Conservation (phyloP, 2,329 filamentous ascomycete species). For the Fusarium nodosum region DNA sequence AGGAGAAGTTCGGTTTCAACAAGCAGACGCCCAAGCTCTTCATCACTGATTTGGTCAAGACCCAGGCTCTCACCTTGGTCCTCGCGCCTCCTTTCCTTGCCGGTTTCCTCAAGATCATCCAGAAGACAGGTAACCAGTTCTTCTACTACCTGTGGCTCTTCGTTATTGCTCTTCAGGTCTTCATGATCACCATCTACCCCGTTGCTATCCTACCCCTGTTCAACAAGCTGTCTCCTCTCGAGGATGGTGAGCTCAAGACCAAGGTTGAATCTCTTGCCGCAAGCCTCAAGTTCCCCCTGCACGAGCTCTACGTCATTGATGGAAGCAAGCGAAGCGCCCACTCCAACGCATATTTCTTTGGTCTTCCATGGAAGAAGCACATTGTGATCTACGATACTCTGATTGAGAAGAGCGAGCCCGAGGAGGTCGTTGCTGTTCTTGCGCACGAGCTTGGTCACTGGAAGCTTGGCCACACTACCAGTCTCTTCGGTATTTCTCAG, state of each 20-base stretch:
- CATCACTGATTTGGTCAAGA: conserved; percentile 91
- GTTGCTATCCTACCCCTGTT: conserved; percentile 94
- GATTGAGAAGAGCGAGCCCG: conserved; percentile 91
- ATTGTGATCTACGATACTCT: conserved; percentile 99
- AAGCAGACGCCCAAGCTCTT: conserved; percentile 94
- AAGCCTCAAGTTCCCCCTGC: conserved; percentile 89
- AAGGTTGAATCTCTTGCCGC: conserved; percentile 87
- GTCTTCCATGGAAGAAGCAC: conserved; percentile 99
- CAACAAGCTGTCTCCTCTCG: conserved; percentile 95
- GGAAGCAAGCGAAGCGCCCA: conserved; percentile 89
- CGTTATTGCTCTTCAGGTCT: conserved; percentile 87
- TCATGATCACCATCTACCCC: conserved; percentile 96
- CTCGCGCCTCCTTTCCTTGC: conserved; percentile 90
- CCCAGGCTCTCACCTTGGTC: conserved; percentile 82
- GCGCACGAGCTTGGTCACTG: conserved; percentile 98
- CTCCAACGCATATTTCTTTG: conserved; percentile 96
- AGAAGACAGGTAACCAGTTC: conserved; percentile 93
- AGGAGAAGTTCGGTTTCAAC: conserved; percentile 98
- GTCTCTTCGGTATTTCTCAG: conserved; percentile 87
- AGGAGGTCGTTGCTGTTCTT: conserved; percentile 94
- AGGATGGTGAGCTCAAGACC: conserved; percentile 88
- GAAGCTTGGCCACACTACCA: conserved; percentile 95
- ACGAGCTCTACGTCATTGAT: conserved; percentile 94
- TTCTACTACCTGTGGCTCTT: conserved; percentile 99
- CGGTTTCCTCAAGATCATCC: conserved; percentile 92